A percentile compares a stretch with the other conserved stretches of the same genome.
Evolutionary conservation across 2,329 filamentous ascomycete genomes (phyloP).

Genomic region (Hypoxylon sp.): DNA sequence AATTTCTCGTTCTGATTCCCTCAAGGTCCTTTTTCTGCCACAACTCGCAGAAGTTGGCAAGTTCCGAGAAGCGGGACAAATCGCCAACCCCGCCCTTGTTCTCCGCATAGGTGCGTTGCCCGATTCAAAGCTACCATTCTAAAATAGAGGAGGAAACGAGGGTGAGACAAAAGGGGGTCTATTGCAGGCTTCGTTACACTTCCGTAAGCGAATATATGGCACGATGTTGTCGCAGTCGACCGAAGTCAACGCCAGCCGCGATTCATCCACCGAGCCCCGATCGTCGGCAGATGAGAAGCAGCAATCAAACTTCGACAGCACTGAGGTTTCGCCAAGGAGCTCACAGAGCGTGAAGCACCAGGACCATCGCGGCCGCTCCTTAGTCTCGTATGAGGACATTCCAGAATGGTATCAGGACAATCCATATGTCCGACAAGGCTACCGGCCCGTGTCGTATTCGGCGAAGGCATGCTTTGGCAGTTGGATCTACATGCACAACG

Average conservation of each 20-base stretch:
- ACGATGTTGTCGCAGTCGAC: conserved; percentile 18
- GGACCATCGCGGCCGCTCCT: conserved; percentile 15
- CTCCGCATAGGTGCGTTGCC: conserved; percentile 7
- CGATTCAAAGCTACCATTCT: conserved; percentile 7
- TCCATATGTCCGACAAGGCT: conserved; percentile 75
- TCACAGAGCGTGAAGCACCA: conserved; percentile 24
- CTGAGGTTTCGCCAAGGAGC: conserved; percentile 28
- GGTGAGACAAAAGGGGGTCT: neutral
- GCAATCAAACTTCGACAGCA: conserved; percentile 11
- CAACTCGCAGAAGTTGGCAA: conserved; percentile 22
- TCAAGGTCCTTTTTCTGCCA: neutral
- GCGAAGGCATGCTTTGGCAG: conserved; percentile 69
- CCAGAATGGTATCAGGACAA: conserved; percentile 66
- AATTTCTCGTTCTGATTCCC: conserved; percentile 14
- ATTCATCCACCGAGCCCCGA: conserved; percentile 5
- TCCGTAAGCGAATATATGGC: conserved; percentile 2
- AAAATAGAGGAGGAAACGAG: conserved; percentile 3
- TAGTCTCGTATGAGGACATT: conserved; percentile 49
- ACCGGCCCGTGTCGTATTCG: conserved; percentile 73
- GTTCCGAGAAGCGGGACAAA: conserved; percentile 12
- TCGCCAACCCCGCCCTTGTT: conserved; percentile 25
- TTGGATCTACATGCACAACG: conserved; percentile 73
- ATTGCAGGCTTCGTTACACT: neutral
- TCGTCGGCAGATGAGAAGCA: conserved; percentile 37
- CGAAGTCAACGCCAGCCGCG: conserved; percentile 7